A percentile compares a stretch with the other conserved stretches of the same genome.
Evolutionary conservation across 2,329 filamentous ascomycete species (phyloP).

Genomic region (Onygenales sp.): DNA sequence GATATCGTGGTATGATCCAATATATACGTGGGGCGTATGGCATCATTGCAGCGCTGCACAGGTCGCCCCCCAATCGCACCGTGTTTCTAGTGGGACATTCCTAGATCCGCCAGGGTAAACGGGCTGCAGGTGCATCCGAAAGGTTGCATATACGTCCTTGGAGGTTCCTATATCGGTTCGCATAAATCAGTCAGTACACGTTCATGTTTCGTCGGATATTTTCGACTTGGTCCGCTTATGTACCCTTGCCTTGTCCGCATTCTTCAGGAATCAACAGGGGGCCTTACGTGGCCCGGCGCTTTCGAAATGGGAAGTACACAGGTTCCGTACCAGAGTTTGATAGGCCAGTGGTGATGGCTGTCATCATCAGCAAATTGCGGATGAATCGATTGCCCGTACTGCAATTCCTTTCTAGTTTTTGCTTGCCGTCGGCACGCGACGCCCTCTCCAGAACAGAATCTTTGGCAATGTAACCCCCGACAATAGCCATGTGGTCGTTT

Average conservation of each 20-base stretch:
- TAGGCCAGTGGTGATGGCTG: background rate
- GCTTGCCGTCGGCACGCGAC: too few relatives aligned
- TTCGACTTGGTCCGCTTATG: background rate
- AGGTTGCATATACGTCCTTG: background rate
- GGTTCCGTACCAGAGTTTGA: background rate
- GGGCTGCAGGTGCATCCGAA: background rate
- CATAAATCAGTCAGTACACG: background rate
- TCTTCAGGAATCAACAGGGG: background rate
- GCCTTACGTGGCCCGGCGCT: background rate
- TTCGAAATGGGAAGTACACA: background rate
- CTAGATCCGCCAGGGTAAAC: background rate
- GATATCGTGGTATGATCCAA: background rate
- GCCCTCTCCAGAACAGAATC: too few relatives aligned
- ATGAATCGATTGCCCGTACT: too few relatives aligned
- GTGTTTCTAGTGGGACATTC: background rate
- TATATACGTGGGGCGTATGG: constrained; percentile 2
- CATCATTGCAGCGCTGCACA: background rate
- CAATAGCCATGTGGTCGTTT: too few relatives aligned
- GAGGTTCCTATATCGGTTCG: background rate
- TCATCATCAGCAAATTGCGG: too few relatives aligned
- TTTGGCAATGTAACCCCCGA: too few relatives aligned
- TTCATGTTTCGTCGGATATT: background rate
- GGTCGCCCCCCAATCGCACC: background rate
- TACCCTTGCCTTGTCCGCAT: background rate
- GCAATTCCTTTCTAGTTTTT: too few relatives aligned